Base-by-base conservation (phyloP, 2,329 filamentous ascomycete genomes). In the Ustulina deusta region DNA sequence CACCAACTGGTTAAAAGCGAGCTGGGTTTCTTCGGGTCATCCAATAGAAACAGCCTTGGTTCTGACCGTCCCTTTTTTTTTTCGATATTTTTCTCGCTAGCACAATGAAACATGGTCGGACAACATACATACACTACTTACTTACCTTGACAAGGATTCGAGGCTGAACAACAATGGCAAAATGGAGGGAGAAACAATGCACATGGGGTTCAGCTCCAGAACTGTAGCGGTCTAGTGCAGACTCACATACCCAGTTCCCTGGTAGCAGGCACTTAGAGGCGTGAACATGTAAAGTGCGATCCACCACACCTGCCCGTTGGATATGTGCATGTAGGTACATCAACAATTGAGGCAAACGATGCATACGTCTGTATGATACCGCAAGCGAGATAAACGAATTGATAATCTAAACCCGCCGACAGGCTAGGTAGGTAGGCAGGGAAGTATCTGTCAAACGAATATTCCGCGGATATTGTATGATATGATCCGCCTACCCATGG, bases 361-460 rank as follows among this genome's bases (percentile, higher is more conserved):
- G n/a, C 46, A 27, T 22, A 3, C 20, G 20, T 27, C 27, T 29
- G 46, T 13, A 34, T 52, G 29, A 49, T 17, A 32, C 51, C 22
- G 9, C 20, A 46, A 46, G 29, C n/a, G 38, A 15, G 17, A 51
- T 34, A 44, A 55, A 62, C 27, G 13, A 34, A 29, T 49, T 25
- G 25, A 22, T 15, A 46, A 34, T 27, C 20, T n/a, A 48, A 38
- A 40, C 32, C 40, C 40, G 61, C 60, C 56, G 22, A 61, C 49
- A n/a, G 13, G 32, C 22, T 36, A 40, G 25, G n/a, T 20, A 34
- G 11, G 42, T 32, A 17, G 17, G 9, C 27, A 15, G n/a, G 17
- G 38, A 25, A 51, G 32, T 32, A 32, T 42, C 46, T 52, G 27
- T 22, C 29, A 48, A 49, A 10, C 22, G 48, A 48, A 46, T 13